phyloP scores from a whole-genome alignment of 139 green algal genomes.

The Chlorella sp. region DNA sequence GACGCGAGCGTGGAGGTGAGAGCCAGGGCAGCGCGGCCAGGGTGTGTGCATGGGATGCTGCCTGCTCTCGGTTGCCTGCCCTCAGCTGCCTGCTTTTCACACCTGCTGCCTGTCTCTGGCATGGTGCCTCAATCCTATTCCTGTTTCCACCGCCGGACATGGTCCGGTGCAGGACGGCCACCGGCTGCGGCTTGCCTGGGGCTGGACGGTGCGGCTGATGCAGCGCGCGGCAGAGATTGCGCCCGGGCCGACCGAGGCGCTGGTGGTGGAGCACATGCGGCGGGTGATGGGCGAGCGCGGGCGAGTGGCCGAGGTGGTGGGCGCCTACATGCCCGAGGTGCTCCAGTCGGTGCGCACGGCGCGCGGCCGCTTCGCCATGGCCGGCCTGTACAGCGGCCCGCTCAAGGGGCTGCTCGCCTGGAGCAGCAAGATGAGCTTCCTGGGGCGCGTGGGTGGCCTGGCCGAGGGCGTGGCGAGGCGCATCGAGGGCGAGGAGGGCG shows the following conservation, averaged over 20 bases:
- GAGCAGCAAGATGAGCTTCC: slow-evolving; percentile 41
- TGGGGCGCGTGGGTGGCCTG: slow-evolving; percentile 42
- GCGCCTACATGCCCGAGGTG: slow-evolving; percentile 16
- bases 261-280: slow-evolving; percentile 27
- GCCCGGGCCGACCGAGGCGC: slow-evolving; percentile 25
- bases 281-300: slow-evolving; percentile 11
- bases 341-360: slow-evolving; percentile 16
- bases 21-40: no score
- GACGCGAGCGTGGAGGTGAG: no score
- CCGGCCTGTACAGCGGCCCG: background rate
- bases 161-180: background rate
- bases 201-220: slow-evolving; percentile 9
- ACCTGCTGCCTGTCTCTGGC: no score
- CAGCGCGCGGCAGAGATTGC: slow-evolving; percentile 6
- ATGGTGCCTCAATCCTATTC: no score
- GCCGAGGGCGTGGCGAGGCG: slow-evolving; percentile 12
- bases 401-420: slow-evolving; percentile 31
- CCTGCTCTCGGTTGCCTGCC: no score
- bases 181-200: slow-evolving; percentile 1
- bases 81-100: no score
- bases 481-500: background rate
- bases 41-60: no score
- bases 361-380: slow-evolving; percentile 12
- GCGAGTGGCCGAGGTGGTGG: slow-evolving; percentile 15
- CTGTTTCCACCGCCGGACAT: no score